Base-by-base conservation (phyloP, 2,329 filamentous ascomycete genomes). In the Fusarium beomiforme region DNA sequence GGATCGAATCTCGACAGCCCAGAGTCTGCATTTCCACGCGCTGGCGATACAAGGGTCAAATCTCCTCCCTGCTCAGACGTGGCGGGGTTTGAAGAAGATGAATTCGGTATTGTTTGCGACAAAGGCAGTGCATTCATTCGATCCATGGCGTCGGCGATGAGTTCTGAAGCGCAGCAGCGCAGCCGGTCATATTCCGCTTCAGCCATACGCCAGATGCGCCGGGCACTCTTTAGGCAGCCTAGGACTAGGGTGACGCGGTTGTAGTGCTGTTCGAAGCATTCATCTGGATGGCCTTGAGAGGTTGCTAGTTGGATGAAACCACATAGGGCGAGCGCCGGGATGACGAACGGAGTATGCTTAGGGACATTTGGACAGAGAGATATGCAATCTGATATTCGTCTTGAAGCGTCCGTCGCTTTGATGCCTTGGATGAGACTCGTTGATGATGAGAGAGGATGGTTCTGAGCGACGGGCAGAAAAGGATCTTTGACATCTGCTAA, bases 201-300 rank as follows among this genome's bases (percentile, higher is more conserved):
- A 1, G 72, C 72, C 56, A 66, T 49, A 13, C 54, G 46, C 72
- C 72, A 74, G 6, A 73, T 74, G 3, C 72, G 47, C 6, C 66
- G 54, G 9, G 70, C 54, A 3, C 62, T 74, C 43, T 74, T 74
- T 1, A 74, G 12, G 2, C 72, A 74, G 2, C 72, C 72, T 0
- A 74, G 31, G 0, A 74, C 50, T 0, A 74, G 46, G 2, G 72
- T 74, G 0, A 74, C 70, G 1, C 72, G 66, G 10, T 74, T 74
- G 33, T 74, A 74, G 23, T 74, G 72, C 5, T 74, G 72, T 13
- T 74, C 71, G 7, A 74, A 74, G 8, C 72, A 74, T 26, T 74
- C 72, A 3, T 74, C 71, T 0, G 72, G 69, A 14, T 74, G 72
- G 16, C 69, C 73, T 14, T 60, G 69, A 0, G 71, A 64, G 3